These are phyloP conservation scores for Sanghuangporus weigelae DNA, from an alignment of 1,284 basidiomycete species.

Conservation along the genomic window DNA sequence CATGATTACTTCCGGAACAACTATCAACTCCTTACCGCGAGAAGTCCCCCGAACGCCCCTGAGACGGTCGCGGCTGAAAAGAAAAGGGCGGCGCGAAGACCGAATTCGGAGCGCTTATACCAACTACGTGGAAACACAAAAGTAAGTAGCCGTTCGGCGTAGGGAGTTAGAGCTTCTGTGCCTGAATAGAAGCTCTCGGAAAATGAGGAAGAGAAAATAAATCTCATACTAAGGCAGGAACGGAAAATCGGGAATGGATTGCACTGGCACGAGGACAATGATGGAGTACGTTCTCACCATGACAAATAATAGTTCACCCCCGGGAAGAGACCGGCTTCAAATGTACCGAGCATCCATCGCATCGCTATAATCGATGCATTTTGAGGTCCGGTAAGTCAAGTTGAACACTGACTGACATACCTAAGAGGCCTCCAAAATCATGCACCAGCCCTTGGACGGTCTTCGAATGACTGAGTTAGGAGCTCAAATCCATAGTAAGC, in stretches of 20 bases:
- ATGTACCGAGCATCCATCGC: slow-evolving; percentile 21
- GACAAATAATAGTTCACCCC: slow-evolving; percentile 16
- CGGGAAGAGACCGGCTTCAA: slow-evolving; percentile 24
- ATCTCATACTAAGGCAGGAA: background rate
- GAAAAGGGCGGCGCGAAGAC: slow-evolving; percentile 24
- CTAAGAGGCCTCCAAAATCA: slow-evolving; percentile 58
- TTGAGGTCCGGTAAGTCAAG: background rate
- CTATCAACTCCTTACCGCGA: slow-evolving; percentile 1
- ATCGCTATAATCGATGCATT: slow-evolving; percentile 5
- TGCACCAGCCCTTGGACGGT: slow-evolving; percentile 64
- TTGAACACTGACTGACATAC: slow-evolving; percentile 31
- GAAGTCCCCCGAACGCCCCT: slow-evolving; percentile 21
- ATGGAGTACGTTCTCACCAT: slow-evolving; percentile 5
- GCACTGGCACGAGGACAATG: background rate
- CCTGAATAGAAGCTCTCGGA: background rate
- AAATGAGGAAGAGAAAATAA: background rate
- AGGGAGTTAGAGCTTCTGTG: background rate
- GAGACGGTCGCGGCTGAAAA: slow-evolving; percentile 24
- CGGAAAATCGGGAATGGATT: background rate
- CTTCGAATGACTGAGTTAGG: slow-evolving; percentile 28
- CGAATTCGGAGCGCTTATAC: slow-evolving; percentile 23
- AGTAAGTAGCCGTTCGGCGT: background rate
- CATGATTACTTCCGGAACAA: background rate
- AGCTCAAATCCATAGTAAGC: background rate
- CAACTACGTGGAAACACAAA: slow-evolving; percentile 13